These are phyloP conservation scores for Phytopythium sindhum DNA, from an alignment of 352 stramenopile species.

Conservation along the genomic window DNA sequence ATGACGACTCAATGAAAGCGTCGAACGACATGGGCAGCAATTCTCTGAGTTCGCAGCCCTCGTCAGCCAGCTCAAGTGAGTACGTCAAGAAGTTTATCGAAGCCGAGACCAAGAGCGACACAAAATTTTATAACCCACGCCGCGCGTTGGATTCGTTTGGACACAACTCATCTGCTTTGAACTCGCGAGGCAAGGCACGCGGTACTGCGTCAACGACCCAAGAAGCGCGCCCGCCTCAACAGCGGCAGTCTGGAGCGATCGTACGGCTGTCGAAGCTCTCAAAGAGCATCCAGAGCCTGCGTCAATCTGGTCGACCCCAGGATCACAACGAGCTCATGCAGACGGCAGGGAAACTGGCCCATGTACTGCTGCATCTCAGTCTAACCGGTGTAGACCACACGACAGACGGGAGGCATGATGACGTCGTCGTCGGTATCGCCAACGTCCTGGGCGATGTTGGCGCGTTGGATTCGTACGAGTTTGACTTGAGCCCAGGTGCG, in stretches of 20 bases:
- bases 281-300: constrained; percentile 24
- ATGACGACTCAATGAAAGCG: constrained; percentile 6
- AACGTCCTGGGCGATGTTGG: constrained; percentile 68
- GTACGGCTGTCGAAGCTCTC: constrained; percentile 25
- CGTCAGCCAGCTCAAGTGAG: constrained; percentile 6
- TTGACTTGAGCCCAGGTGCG: constrained; percentile 56
- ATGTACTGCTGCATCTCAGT: constrained; percentile 53
- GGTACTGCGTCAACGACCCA: background rate
- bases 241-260: constrained; percentile 11
- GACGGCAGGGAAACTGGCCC: constrained; percentile 31
- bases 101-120: constrained; percentile 33
- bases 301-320: constrained; percentile 10
- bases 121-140: constrained; percentile 55
- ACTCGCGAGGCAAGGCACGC: background rate
- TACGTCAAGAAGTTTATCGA: constrained; percentile 66
- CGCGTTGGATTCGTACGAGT: constrained; percentile 48
- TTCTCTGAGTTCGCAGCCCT: background rate
- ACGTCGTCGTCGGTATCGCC: constrained; percentile 33
- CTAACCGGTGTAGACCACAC: constrained; percentile 18
- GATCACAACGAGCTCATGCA: constrained; percentile 18
- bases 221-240: background rate
- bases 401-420: constrained; percentile 4
- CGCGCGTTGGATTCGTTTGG: background rate
- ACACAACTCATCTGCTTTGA: background rate
- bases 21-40: background rate